Evolutionary conservation across 2,329 filamentous ascomycete genomes (phyloP).

Genomic region (Coniochaeta hoffmannii): DNA sequence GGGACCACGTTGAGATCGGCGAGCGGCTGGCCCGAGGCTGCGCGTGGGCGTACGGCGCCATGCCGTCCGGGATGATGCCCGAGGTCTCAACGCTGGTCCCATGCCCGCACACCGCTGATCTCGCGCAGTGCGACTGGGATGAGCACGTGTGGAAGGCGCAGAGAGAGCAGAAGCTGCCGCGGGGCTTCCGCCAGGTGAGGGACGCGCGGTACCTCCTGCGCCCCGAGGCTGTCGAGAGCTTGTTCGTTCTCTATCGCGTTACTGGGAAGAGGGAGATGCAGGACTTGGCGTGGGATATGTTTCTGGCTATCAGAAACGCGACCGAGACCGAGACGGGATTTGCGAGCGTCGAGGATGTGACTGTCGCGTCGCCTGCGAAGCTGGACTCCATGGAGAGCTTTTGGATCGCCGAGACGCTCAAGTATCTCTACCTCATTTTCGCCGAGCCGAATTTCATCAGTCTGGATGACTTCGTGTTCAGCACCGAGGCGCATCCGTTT

Average conservation of each 20-base stretch:
- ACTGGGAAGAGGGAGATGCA: constrained; percentile 36
- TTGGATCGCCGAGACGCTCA: constrained; percentile 70
- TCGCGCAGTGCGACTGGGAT: constrained; percentile 25
- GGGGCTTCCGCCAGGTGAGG: constrained; percentile 50
- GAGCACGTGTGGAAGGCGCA: constrained; percentile 20
- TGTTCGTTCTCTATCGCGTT: constrained; percentile 44
- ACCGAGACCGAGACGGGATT: constrained; percentile 26
- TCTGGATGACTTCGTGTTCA: constrained; percentile 64
- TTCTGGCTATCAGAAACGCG: constrained; percentile 30
- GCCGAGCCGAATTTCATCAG: constrained; percentile 54
- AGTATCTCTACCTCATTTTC: constrained; percentile 72
- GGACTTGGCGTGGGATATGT: constrained; percentile 42
- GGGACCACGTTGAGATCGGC: constrained; percentile 34
- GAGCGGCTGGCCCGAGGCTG: constrained; percentile 43
- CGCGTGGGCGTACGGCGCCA: constrained; percentile 44
- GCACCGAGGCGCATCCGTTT: constrained; percentile 49
- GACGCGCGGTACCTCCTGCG: constrained; percentile 36
- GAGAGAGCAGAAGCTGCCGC: constrained; percentile 26
- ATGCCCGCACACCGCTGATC: constrained; percentile 22
- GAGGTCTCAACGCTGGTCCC: constrained; percentile 34
- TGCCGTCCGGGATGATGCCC: constrained; percentile 46
- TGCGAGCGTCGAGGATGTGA: constrained; percentile 31
- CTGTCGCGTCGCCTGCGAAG: constrained; percentile 15
- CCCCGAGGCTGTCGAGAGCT: constrained; percentile 44
- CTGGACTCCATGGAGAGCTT: constrained; percentile 41